Base-by-base conservation (phyloP, 352 stramenopile genomes). In the Halophytophthora polymorphica region DNA sequence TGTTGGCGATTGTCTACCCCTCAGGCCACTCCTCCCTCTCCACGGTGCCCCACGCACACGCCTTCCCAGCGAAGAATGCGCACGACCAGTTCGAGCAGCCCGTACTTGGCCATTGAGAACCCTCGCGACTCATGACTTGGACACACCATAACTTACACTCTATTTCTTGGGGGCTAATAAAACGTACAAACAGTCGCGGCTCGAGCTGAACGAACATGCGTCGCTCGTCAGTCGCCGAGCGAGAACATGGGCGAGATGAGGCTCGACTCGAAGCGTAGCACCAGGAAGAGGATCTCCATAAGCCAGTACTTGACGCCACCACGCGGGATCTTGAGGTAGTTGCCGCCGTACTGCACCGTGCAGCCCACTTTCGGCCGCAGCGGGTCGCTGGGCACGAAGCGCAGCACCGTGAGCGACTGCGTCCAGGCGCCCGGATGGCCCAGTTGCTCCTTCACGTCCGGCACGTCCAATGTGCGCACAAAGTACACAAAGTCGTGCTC, bases 221-320 rank as follows among this genome's bases (percentile, higher is more conserved):
- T 10, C 25, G 25, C 10, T 47, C 44, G 28, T 57, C 50, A 61
- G 51, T 71, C 59, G 44, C 66, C 58, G 8, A 80, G 53, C 28
- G 66, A 64, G 52, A 81, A 77, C 47, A 76, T 69, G 34, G 71
- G 71, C 41, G 56, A 62, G 50, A 82, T 74, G 39, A 82, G 61
- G 11, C 62, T 55, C 35, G 62, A 74, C 53, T 82, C 71, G 57
- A 75, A 82, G 28, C 71, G 71, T n/a, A 82, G 62, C 42, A 77
- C 68, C 25, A 82, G 45, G 54, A 79, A 82, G 23, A 79, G 45
- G 45, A 77, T 60, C 44, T 82, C 71, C 71, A 82, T 82, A 59
- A 82, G 65, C 71, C 71, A 82, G 50, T 82, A 74, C 47, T 66
- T 63, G 34, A 73, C 59, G 36, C 65, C 66, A 10, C 58, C 59